Evolutionary conservation across 805 yeast species (phyloP).

Genomic region (Wickerhamomyces canadensis): DNA sequence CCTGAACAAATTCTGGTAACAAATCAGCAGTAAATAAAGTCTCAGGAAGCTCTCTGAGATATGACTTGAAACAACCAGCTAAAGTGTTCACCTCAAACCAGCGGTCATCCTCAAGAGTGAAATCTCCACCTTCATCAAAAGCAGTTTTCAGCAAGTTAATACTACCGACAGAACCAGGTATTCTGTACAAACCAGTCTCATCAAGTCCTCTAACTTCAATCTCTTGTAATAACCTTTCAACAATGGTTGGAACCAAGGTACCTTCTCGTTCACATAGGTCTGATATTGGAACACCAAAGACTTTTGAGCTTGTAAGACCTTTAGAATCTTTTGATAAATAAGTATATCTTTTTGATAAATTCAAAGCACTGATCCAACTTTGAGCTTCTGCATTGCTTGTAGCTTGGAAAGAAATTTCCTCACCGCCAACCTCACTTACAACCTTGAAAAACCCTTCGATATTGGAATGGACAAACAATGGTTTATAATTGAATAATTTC

Average conservation of each 20-base stretch:
- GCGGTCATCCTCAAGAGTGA: constrained; percentile 45
- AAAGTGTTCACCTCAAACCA: constrained; percentile 81
- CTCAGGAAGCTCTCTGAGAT: constrained; percentile 81
- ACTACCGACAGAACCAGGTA: constrained; percentile 57
- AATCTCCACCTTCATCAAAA: constrained; percentile 45
- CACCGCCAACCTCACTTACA: constrained; percentile 36
- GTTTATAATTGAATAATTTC: constrained; percentile 37
- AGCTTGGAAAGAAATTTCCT: constrained; percentile 66
- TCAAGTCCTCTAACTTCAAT: constrained; percentile 85
- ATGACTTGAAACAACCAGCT: constrained; percentile 83
- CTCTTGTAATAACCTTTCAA: constrained; percentile 60
- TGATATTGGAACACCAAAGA: constrained; percentile 84
- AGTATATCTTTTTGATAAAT: constrained; percentile 34
- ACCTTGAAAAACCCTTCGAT: constrained; percentile 38
- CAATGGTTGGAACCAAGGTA: constrained; percentile 55
- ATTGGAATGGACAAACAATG: constrained; percentile 31
- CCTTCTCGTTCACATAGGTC: constrained; percentile 72
- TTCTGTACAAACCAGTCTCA: constrained; percentile 86
- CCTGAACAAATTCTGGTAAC: constrained; percentile 51
- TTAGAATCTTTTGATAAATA: constrained; percentile 35
- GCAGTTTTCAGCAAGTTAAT: constrained; percentile 48
- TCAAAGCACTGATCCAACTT: constrained; percentile 61
- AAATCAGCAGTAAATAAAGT: constrained; percentile 65
- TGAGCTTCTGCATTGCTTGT: constrained; percentile 52
- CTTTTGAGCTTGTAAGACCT: constrained; percentile 39